A percentile compares a stretch with the other conserved stretches of the same genome.
phyloP scores from a whole-genome alignment of 495 filamentous ascomycete genomes.

The Podospora pseudocomata region DNA sequence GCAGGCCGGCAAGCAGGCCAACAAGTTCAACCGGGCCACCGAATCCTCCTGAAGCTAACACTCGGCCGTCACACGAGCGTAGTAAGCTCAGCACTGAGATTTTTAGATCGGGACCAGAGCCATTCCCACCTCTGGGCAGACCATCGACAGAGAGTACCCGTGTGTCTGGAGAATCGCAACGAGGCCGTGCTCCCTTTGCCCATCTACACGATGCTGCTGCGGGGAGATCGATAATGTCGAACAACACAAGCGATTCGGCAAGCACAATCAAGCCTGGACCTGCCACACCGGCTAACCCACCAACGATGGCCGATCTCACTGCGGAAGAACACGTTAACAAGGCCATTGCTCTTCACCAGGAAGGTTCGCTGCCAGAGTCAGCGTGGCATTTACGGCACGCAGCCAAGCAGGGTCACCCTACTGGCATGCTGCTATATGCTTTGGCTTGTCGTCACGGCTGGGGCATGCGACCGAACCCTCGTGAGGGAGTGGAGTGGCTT shows the following conservation, averaged over 20 bases:
- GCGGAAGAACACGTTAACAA: slow-evolving; percentile 84
- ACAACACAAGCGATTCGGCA: slow-evolving; percentile 60
- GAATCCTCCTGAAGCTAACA: slow-evolving; percentile 36
- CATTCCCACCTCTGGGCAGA: slow-evolving; percentile 44
- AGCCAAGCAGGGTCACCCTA: slow-evolving; percentile 78
- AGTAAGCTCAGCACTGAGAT: slow-evolving; percentile 47
- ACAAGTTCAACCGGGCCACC: slow-evolving; percentile 43
- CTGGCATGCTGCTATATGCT: slow-evolving; percentile 92
- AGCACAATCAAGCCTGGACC: slow-evolving; percentile 61
- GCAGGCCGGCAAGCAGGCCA: slow-evolving; percentile 45
- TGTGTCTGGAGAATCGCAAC: slow-evolving; percentile 38
- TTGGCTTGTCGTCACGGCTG: slow-evolving; percentile 96
- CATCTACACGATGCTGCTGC: slow-evolving; percentile 33
- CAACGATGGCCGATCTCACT: slow-evolving; percentile 55
- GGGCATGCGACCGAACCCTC: slow-evolving; percentile 90
- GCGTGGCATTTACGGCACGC: slow-evolving; percentile 94
- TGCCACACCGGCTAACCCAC: slow-evolving; percentile 47
- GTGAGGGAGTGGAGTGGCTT: slow-evolving; percentile 84
- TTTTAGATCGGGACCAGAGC: slow-evolving; percentile 26
- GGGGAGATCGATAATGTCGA: slow-evolving; percentile 45
- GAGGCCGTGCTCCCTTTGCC: slow-evolving; percentile 39
- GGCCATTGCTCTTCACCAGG: slow-evolving; percentile 84
- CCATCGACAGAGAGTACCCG: slow-evolving; percentile 46
- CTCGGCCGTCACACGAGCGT: slow-evolving; percentile 41
- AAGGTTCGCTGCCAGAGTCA: slow-evolving; percentile 79